Evolutionary conservation across 495 filamentous ascomycete genomes (phyloP).

Genomic region (Neurospora tetrasperma): DNA sequence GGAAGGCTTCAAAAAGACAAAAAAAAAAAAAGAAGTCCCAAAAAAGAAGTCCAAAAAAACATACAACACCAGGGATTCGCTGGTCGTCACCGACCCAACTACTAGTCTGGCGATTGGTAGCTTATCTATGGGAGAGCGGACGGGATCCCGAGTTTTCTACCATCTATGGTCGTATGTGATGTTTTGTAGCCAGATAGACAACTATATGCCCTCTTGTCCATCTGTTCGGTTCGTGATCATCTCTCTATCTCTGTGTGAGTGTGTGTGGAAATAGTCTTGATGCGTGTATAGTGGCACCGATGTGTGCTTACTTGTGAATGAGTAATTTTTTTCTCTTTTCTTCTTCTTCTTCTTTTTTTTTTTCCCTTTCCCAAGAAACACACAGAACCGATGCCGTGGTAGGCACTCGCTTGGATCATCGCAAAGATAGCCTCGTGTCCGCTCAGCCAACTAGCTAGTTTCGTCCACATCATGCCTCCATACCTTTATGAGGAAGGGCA

Average conservation of each 20-base stretch:
- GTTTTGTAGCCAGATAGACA: no score
- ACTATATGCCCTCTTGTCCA: not conserved
- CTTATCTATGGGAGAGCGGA: slow-evolving; percentile 39
- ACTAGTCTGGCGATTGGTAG: slow-evolving; percentile 16
- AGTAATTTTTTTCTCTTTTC: no score
- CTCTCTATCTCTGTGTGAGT: no score
- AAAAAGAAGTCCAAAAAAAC: not conserved
- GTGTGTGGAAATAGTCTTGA: not conserved
- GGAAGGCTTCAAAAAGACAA: not conserved
- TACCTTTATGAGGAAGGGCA: not conserved
- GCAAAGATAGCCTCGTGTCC: not conserved
- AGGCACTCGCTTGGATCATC: not conserved
- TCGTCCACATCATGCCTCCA: not conserved
- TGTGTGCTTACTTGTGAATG: not conserved
- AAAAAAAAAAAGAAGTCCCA: not conserved
- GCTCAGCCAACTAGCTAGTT: not conserved
- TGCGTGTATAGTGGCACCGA: not conserved
- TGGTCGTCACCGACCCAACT: slow-evolving; percentile 40
- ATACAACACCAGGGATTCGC: slow-evolving; percentile 40
- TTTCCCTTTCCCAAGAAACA: not conserved
- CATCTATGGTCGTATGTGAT: slow-evolving; percentile 35
- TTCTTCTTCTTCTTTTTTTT: no score
- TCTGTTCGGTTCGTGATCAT: not conserved
- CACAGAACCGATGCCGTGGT: not conserved
- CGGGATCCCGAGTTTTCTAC: slow-evolving; percentile 39